Base-by-base conservation (phyloP, 306 rosid species). In the Quercus mongolica region DNA sequence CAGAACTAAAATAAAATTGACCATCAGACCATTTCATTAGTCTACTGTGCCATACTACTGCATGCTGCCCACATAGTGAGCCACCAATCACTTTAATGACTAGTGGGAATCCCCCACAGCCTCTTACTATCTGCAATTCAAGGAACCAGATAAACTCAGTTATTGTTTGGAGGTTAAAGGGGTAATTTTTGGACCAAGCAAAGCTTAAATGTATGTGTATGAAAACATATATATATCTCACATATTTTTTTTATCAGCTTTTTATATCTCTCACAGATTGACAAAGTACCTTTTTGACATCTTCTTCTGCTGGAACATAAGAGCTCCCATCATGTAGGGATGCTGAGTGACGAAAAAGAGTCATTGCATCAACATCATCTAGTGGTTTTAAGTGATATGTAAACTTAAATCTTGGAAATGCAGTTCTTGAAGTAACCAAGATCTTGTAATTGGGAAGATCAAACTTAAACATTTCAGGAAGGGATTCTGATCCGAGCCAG, bases 371-470 rank as follows among this genome's bases (percentile, higher is more conserved):
- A 69, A 76, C 78, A n/a, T 83, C 75, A 77, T 9, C 51, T 69
- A 91, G 77, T 12, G 88, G 73, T 33, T 80, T 15, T 76, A 91
- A 78, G 65, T 51, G 14, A 55, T 76, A 81, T 2, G 56, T 52
- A 57, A 76, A 46, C 54, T 79, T 57, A 69, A 81, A 70, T 41
- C 71, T 59, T 35, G 78, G 76, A 59, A 89, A 86, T 63, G 74
- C 65, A 30, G 61, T 80, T 67, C 94, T 83, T 33, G 95, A 90
- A 54, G 94, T 91, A 61, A 91, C 89, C 82, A 91, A 69, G 78
- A 91, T 74, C 79, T 94, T 94, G 82, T 67, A 87, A 69, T 81
- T 71, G 21, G 89, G 78, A 1, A 78, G 68, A 61, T 79, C 67
- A 56, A 84, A 78, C 26, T 38, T 23, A 23, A 90, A 82, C 21